Percentiles rank a stretch among this genome's conserved stretches.
These are phyloP conservation scores for Coniochaeta hoffmannii DNA, from an alignment of 2,329 filamentous ascomycete genomes.

Conservation along the genomic window DNA sequence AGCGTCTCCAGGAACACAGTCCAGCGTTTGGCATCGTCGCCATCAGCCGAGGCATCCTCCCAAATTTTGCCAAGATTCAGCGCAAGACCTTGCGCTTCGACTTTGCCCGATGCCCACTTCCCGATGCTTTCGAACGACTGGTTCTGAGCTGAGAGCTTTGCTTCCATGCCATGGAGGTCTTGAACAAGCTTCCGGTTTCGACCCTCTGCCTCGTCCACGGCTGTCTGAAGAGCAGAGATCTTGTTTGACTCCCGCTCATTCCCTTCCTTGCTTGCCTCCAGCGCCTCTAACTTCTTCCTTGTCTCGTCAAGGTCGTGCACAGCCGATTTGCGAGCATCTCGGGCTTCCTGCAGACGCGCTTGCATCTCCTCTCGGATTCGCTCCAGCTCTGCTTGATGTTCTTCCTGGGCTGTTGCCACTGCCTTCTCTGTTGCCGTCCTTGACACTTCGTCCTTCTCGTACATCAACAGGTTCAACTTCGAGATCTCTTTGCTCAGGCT, in stretches of 20 bases:
- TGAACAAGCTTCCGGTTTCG: background rate
- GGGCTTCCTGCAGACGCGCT: slow-evolving; percentile 15
- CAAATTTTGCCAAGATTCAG: background rate
- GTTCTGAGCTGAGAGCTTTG: background rate
- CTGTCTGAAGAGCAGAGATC: slow-evolving; percentile 6
- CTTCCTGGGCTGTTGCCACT: slow-evolving; percentile 19
- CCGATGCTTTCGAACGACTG: background rate
- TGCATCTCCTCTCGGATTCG: slow-evolving; percentile 18
- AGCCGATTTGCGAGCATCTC: slow-evolving; percentile 13
- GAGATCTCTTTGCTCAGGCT: slow-evolving; percentile 9
- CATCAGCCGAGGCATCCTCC: background rate
- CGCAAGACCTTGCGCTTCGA: background rate
- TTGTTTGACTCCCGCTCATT: slow-evolving; percentile 5
- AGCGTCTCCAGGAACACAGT: background rate
- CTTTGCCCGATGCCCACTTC: background rate
- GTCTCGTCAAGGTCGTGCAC: slow-evolving; percentile 19
- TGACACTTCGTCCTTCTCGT: slow-evolving; percentile 12
- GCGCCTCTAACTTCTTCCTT: slow-evolving; percentile 13
- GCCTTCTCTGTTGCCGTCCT: slow-evolving; percentile 14
- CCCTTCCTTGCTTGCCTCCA: slow-evolving; percentile 4
- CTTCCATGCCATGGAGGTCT: background rate
- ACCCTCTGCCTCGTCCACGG: background rate
- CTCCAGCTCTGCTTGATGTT: slow-evolving; percentile 22
- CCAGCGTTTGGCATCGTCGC: background rate
- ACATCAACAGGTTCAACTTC: slow-evolving; percentile 11